Base-by-base conservation (phyloP, 2,329 filamentous ascomycete genomes). In the Microthyrium microscopicum region DNA sequence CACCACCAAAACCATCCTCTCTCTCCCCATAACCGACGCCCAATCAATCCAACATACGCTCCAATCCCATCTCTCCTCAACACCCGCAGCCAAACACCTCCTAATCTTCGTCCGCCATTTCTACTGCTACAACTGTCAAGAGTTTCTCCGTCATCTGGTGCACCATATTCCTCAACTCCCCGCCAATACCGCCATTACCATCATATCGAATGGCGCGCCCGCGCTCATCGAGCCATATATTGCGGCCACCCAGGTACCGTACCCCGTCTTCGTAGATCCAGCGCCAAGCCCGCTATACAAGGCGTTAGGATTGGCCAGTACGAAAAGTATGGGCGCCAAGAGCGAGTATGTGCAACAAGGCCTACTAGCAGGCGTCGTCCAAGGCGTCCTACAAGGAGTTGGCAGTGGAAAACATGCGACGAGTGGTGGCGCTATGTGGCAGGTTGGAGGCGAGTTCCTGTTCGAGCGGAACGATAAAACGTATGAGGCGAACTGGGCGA, bases 381-480 rank as follows among this genome's bases (percentile, higher is more conserved):
- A 61, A 37, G 61, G 57, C 1, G 57, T 70, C 3, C 38, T 65
- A 15, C 75, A 81, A 51, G 68, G 60, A 0, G 48, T 85, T 20
- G 68, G 73, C 38, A 54, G 75, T 2, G 62, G 63, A 12, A 58
- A 50, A 5, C 73, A 77, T 31, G 70, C 65, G 4, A 56, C 69
- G 39, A 73, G 73, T 49, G 70, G 67, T 15, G 78, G 79, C 3
- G 67, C 80, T 47, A 61, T 68, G 47, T 60, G 65, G 33, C 76
- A 83, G 54, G 73, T 80, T 3, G 78, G 80, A 17, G 80, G 79
- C 8, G 80, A 85, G 55, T 81, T 84, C 40, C 50, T 85, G n/a
- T 83, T 83, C 41, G 74, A 80, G 5, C 19, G 26, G 47, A 31
- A 60, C 7, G 16, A 31, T 11, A 7, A 15, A 9, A 25, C 12